These are phyloP conservation scores for Auriscalpium vulgare DNA, from an alignment of 768 basidiomycete genomes.

Conservation along the genomic window DNA sequence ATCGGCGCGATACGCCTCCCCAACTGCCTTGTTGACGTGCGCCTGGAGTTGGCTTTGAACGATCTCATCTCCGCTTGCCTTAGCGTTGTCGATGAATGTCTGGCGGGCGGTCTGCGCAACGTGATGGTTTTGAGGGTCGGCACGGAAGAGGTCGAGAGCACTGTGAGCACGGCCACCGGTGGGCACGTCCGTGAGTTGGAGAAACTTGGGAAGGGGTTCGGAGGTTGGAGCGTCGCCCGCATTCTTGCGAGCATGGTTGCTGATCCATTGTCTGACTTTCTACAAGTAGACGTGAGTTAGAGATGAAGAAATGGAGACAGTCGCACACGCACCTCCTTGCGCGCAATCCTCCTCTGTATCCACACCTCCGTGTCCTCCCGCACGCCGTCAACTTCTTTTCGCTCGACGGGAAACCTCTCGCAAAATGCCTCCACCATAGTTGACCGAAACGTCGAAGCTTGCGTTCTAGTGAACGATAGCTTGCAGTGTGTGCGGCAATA, in stretches of 20 bases:
- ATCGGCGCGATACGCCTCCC: not conserved
- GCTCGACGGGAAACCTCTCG: not conserved
- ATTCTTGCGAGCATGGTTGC: not conserved
- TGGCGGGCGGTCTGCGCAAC: not conserved
- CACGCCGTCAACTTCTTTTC: not conserved
- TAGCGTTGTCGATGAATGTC: not conserved
- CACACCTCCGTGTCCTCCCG: too few relatives aligned
- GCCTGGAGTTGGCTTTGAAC: not conserved
- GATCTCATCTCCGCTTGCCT: not conserved
- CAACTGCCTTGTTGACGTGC: not conserved
- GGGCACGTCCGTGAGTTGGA: not conserved
- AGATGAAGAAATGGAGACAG: not conserved
- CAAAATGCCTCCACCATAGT: not conserved
- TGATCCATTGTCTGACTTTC: not conserved
- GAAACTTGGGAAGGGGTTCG: not conserved
- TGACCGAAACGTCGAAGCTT: not conserved
- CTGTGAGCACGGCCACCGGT: not conserved
- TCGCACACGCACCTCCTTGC: not conserved
- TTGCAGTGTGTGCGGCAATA: not conserved
- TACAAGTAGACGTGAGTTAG: not conserved
- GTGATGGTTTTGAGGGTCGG: not conserved
- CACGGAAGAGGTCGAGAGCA: not conserved
- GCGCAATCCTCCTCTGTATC: not conserved
- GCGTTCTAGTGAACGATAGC: not conserved
- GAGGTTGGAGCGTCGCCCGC: not conserved